These are phyloP conservation scores for Centella asiatica DNA, from an alignment of 129 eudicot genomes.

Conservation along the genomic window DNA sequence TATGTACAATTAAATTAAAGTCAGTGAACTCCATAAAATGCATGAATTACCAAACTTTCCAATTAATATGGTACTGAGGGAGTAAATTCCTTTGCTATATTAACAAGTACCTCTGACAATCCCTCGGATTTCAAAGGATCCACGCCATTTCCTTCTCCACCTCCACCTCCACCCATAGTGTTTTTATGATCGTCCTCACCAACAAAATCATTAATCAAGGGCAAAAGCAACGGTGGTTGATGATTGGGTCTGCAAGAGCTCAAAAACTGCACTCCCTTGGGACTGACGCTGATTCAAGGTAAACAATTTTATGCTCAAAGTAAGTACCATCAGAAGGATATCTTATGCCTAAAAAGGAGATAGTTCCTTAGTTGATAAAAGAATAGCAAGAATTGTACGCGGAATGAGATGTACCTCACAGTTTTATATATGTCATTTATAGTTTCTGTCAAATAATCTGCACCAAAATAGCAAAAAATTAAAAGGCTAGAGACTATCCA, in stretches of 20 bases:
- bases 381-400: background rate
- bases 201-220: slow-evolving; percentile 40
- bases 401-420: slow-evolving; percentile 40
- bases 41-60: too few species aligned
- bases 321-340: slow-evolving; percentile 17
- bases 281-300: slow-evolving; percentile 55
- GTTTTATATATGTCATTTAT: slow-evolving; percentile 47
- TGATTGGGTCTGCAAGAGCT: slow-evolving; percentile 73
- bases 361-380: background rate
- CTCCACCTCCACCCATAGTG: slow-evolving; percentile 27
- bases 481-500: background rate
- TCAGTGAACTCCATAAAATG: too few species aligned
- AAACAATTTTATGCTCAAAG: slow-evolving; percentile 15
- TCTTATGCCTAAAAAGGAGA: slow-evolving; percentile 8
- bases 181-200: slow-evolving; percentile 31
- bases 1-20: too few species aligned
- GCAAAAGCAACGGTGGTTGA: slow-evolving; percentile 78
- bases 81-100: background rate
- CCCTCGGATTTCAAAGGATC: slow-evolving; percentile 36
- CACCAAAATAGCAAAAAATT: slow-evolving; percentile 22
- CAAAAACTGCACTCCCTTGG: slow-evolving; percentile 61
- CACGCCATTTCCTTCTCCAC: slow-evolving; percentile 18
- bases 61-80: too few species aligned
- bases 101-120: slow-evolving; percentile 45
- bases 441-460: slow-evolving; percentile 81